Conservation (phyloP, 805 yeast genomes). For the Candida tallmaniae region DNA sequence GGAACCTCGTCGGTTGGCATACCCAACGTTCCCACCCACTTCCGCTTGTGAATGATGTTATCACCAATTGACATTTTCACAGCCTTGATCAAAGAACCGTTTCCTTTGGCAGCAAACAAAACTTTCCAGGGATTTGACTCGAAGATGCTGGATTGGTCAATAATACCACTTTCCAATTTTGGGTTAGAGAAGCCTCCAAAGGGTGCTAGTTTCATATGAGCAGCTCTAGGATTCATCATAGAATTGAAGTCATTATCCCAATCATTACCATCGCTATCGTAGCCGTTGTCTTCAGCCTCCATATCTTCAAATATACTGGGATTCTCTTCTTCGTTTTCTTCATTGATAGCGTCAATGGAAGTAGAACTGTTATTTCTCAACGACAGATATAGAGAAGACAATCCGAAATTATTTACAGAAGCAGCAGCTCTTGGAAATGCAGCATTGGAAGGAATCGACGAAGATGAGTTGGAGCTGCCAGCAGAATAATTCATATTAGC, state of each 20-base stretch:
- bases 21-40: conserved; percentile 90
- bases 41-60: conserved; percentile 31
- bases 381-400: conserved; percentile 8
- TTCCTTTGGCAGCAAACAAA: conserved; percentile 67
- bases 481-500: conserved; percentile 6
- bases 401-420: conserved; percentile 9
- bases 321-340: conserved; percentile 18
- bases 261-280: conserved; percentile 13
- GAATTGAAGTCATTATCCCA: conserved; percentile 24
- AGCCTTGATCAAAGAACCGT: conserved; percentile 86
- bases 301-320: conserved; percentile 1
- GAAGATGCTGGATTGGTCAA: conserved; percentile 42
- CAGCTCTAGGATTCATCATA: conserved; percentile 22
- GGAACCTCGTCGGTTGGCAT: conserved; percentile 87
- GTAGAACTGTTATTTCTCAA: conserved; percentile 23
- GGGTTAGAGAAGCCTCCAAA: conserved; percentile 75
- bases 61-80: conserved; percentile 51
- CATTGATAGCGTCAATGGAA: conserved; percentile 22
- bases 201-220: conserved; percentile 46
- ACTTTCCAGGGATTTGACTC: conserved; percentile 70
- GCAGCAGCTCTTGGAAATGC: conserved; percentile 4
- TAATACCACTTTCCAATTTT: conserved; percentile 44
- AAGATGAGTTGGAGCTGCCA: background rate
- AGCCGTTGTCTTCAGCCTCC: conserved; percentile 1
- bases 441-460: conserved; percentile 2